These are phyloP conservation scores for Begonia fuchsioides DNA, from an alignment of 306 rosid genomes.

Conservation along the genomic window DNA sequence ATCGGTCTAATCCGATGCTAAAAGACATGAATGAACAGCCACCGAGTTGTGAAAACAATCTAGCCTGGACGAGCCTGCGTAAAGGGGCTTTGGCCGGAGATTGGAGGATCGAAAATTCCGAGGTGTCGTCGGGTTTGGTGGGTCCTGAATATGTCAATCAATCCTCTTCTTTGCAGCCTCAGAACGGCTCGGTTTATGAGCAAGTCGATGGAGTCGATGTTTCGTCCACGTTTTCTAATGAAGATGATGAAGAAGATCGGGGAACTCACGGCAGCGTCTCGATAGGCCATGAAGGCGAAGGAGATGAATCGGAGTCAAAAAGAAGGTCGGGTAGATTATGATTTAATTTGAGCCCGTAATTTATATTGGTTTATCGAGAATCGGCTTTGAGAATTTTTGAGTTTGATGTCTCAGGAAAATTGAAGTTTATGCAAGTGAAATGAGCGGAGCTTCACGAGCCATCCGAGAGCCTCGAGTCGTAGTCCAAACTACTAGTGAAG, in stretches of 20 bases:
- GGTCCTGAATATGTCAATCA: constrained; percentile 57
- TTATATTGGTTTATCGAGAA: too few relatives aligned
- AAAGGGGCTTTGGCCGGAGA: constrained; percentile 38
- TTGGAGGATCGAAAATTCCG: constrained; percentile 65
- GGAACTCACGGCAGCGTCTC: constrained; percentile 87
- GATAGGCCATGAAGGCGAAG: constrained; percentile 72
- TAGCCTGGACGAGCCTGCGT: constrained; percentile 39
- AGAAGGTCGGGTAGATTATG: constrained; percentile 37
- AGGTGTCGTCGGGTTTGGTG: constrained; percentile 54
- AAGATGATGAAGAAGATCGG: constrained; percentile 76
- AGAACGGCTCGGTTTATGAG: constrained; percentile 46
- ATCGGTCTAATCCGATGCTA: constrained; percentile 65
- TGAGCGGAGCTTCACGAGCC: constrained; percentile 97
- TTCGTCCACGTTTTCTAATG: constrained; percentile 75
- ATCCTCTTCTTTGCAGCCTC: constrained; percentile 45
- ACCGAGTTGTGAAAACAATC: constrained; percentile 41
- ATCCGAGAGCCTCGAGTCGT: constrained; percentile 97
- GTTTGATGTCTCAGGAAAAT: constrained; percentile 49
- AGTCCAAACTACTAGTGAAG: constrained; percentile 96
- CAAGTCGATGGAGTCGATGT: constrained; percentile 69
- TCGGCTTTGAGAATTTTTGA: too few relatives aligned
- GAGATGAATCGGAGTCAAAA: constrained; percentile 88
- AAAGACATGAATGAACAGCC: constrained; percentile 42
- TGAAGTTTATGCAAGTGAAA: constrained; percentile 67
- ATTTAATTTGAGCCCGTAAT: too few relatives aligned